Percentiles rank a stretch among this genome's conserved stretches.
Evolutionary conservation across 2,329 filamentous ascomycete species (phyloP).

Genomic region (Paecilomyces dactylethromorphus): DNA sequence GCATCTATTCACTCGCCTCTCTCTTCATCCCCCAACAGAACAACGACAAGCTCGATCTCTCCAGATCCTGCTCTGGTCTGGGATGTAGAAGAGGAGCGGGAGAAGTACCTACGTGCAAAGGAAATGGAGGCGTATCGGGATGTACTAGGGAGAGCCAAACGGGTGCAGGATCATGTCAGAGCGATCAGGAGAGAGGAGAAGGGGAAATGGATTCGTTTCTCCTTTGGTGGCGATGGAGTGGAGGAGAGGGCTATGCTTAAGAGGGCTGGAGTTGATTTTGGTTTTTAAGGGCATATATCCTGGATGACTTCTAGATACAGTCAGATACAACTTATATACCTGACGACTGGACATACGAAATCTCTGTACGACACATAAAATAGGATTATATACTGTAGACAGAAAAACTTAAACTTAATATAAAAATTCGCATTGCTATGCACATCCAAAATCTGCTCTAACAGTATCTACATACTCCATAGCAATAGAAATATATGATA

Average conservation of each 20-base stretch:
- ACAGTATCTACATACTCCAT: neutral
- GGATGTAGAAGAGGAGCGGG: conserved; percentile 27
- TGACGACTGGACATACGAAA: neutral
- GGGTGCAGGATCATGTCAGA: conserved; percentile 25
- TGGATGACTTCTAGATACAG: no score
- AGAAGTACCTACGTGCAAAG: conserved; percentile 22
- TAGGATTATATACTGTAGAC: neutral
- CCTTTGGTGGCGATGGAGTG: conserved; percentile 19
- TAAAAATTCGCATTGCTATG: neutral
- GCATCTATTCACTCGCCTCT: conserved; percentile 15
- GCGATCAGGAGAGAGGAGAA: conserved; percentile 20
- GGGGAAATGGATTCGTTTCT: conserved; percentile 37
- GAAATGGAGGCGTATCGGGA: conserved; percentile 24
- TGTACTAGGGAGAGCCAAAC: conserved; percentile 18
- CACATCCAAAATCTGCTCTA: neutral
- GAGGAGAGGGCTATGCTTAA: conserved; percentile 5
- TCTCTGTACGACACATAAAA: neutral
- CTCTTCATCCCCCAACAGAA: neutral
- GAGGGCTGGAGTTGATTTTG: neutral
- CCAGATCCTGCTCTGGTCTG: conserved; percentile 12
- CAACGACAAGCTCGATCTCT: neutral
- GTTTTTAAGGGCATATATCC: neutral
- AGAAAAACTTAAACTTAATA: neutral
- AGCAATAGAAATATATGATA: neutral
- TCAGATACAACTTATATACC: neutral